Evolutionary conservation across 208 protist species (phyloP).

Genomic region (Wallacemonas sp.): DNA sequence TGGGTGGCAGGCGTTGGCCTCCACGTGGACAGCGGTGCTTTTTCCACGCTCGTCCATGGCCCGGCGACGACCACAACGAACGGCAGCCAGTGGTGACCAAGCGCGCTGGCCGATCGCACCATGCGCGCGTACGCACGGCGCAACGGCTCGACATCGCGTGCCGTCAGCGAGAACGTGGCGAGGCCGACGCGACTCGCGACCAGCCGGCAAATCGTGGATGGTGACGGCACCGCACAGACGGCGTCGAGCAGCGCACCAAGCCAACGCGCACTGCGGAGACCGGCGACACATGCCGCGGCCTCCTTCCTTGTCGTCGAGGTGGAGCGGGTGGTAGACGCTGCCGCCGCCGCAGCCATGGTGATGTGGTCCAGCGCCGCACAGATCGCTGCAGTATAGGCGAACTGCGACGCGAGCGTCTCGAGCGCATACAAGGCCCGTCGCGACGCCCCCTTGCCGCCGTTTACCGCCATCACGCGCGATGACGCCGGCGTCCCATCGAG

Average conservation of each 20-base stretch:
- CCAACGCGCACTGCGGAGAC: background rate
- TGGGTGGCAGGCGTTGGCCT: background rate
- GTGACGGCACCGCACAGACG: conserved; percentile 35
- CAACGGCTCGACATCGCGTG: conserved; percentile 5
- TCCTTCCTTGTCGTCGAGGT: background rate
- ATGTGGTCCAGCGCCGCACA: conserved; percentile 25
- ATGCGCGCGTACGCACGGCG: conserved; percentile 35
- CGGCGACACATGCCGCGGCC: background rate
- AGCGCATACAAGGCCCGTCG: conserved; percentile 42
- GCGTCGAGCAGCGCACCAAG: conserved; percentile 30
- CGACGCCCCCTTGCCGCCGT: conserved; percentile 47
- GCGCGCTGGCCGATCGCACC: conserved; percentile 41
- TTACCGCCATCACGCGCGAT: conserved; percentile 9
- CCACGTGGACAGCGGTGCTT: too few relatives aligned
- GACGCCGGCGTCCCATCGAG: background rate
- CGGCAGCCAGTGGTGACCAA: conserved; percentile 40
- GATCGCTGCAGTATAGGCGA: conserved; percentile 46
- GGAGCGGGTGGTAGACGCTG: background rate
- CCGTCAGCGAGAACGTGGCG: conserved; percentile 17
- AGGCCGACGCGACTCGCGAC: conserved; percentile 32
- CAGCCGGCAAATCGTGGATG: conserved; percentile 28
- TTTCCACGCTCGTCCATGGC: too few relatives aligned
- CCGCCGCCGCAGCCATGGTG: background rate
- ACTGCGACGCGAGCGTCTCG: conserved; percentile 75
- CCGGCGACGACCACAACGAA: too few relatives aligned